Evolutionary conservation across 2,329 filamentous ascomycete genomes (phyloP), one percentile per base, ranked within the genome.

Genomic region (Pseudogymnoascus sp.): DNA sequence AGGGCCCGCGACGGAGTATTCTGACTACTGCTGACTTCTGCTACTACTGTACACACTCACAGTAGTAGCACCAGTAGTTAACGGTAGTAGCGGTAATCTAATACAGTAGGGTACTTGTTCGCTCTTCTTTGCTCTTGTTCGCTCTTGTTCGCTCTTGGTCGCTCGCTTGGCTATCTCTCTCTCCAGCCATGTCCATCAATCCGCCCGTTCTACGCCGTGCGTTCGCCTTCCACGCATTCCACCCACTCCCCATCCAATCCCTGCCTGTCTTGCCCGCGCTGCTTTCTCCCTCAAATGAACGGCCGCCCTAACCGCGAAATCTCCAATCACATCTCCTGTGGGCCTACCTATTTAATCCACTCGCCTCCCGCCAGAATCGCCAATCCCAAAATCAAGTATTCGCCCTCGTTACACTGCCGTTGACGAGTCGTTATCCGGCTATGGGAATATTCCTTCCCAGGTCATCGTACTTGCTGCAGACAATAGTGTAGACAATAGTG

Each of bases 341-440:
- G 11, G 29, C n/a, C 49, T 55, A 29, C 49, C 49, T 55, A 55
- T 55, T 55, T 55, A 55, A 55, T 55, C 49, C 49, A 55, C 49
- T 55, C 29, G 29, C 49, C 29, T 55, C 49, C 49, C 49, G 11
- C 49, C 49, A 33, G 4, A 55, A 55, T 33, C 49, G 26, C n/a
- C n/a, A 52, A 55, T 55, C 23, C 45, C 26, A 55, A 55, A 55
- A 55, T 55, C 49, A 55, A 55, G 49, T 55, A 55, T 55, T 55
- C 29, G 49, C 29, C 14, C 8, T 33, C 19, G 26, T 55, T 55
- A 55, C 49, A 55, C 26, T 55, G 49, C 49, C 10, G 49, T 33
- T n/a, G 21, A 26, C 45, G 10, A 19, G 49, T 33, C 49, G 49
- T 55, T 55, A 55, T 55, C 45, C 45, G 26, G 45, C n/a, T 55